Evolutionary conservation across 2,329 filamentous ascomycete genomes (phyloP), one percentile per base, ranked within the genome.

Genomic region (Colletotrichum sidae): DNA sequence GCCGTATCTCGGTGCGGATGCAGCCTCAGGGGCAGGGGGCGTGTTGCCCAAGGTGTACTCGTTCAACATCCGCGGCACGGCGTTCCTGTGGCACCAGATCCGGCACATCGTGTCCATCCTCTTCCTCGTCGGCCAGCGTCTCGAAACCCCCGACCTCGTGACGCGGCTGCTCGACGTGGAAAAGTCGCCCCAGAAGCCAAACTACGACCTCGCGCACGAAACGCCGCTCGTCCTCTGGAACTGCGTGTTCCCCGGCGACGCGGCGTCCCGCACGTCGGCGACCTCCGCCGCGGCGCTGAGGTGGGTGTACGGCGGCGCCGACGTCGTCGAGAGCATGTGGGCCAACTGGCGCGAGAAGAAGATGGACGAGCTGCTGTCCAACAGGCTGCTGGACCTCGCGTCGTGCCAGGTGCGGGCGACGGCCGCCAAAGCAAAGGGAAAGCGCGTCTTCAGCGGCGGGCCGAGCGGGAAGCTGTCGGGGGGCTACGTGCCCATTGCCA

Each of bases 71-170:
- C 89, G 94, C 70, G 96, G 96, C 17, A 94, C 92, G 8, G 96
- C 94, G 2, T 99, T 99, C 78, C 81, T 99, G 51, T 99, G 96
- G 96, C 96, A 99, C 79, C 96, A 99, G 80, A 96, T 99, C 70
- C 90, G 96, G 33, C 93, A 95, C 80, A 94, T 99, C 88, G 90
- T 96, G n/a, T 88, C 90, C 13, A 83, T 98, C 7, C 82, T 99
- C n/a, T 98, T 99, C 81, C 83, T 96, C 10, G 89, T 98, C 8
- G 96, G 93, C 35, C 96, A 99, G 79, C 89, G 93, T 0, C 86
- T 97, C 13, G 96, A 99, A 76, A 75, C 83, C 35, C 91, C 94
- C 0, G 86, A 86, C 0, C 79, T 98, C 12, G 83, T 98, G 47
- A 84, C 88, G 55, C 84, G 90, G 33, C 83, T 99, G 46, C 85